Percentiles rank a stretch among this genome's conserved stretches.
Conservation (phyloP, 768 basidiomycete species). For the Trametes punicea region DNA sequence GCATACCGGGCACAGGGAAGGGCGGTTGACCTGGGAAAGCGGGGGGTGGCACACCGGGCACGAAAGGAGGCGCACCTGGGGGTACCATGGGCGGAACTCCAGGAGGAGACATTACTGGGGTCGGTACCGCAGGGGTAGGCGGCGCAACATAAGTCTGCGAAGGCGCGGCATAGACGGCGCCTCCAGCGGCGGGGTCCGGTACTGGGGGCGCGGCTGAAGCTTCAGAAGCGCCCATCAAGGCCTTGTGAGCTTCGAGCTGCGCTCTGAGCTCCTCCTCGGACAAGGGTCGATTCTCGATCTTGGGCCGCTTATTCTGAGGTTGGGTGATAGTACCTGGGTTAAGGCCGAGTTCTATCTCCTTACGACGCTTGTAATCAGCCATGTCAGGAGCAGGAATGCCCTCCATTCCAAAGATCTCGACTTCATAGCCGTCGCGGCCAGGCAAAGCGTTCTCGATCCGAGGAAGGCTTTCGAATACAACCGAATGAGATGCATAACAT, state of each 20-base stretch:
- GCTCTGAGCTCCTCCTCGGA: conserved; percentile 81
- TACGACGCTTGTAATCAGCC: conserved; percentile 93
- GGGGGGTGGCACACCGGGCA: conserved; percentile 34
- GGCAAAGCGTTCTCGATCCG: conserved; percentile 96
- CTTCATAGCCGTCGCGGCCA: conserved; percentile 95
- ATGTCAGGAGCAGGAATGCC: conserved; percentile 93
- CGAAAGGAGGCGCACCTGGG: conserved; percentile 34
- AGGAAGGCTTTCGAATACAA: conserved; percentile 48
- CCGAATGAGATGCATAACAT: too few relatives aligned
- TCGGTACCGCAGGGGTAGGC: conserved; percentile 36
- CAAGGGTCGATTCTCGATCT: conserved; percentile 71
- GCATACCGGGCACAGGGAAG: conserved; percentile 42
- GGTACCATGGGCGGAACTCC: conserved; percentile 37
- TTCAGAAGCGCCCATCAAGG: conserved; percentile 74
- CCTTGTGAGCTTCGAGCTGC: conserved; percentile 86
- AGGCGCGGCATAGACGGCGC: conserved; percentile 69
- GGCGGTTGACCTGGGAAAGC: conserved; percentile 40
- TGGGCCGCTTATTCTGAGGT: conserved; percentile 77
- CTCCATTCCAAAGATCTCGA: conserved; percentile 99
- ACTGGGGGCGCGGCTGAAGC: conserved; percentile 33
- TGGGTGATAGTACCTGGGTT: conserved; percentile 78
- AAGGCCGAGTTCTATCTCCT: conserved; percentile 90
- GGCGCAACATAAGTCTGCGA: conserved; percentile 64
- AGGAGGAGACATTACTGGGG: conserved; percentile 40
- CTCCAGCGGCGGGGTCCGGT: conserved; percentile 38